Base-by-base conservation (phyloP, 2,329 filamentous ascomycete species). In the Fusarium compactum region DNA sequence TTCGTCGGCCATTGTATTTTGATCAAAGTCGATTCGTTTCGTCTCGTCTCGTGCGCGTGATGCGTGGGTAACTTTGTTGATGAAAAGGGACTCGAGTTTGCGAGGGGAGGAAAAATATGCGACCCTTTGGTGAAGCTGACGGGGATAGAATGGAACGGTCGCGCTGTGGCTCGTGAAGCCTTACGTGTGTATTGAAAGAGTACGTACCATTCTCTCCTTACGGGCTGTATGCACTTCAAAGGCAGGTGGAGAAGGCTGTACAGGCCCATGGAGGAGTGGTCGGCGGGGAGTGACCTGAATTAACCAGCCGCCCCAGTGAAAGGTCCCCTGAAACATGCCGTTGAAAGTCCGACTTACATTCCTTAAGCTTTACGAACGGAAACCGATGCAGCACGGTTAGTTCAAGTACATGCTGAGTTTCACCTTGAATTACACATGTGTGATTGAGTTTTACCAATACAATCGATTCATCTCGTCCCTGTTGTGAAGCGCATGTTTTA, bases 1-100 rank as follows among this genome's bases (percentile, higher is more conserved):
- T 29, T 81, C 78, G 77, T 86, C 85, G 76, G 84, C 80, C 85
- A 87, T 87, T 71, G 67, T 79, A 75, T 69, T 50, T 65, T 63
- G 54, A 53, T 76, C 67, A 72, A 65, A 56, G 61, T 55, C 29
- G 47, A 24, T 58, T 54, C 59, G n/a, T 29, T 32, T 56, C 18
- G 20, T 24, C 55, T 44, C 9, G 15, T 30, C 43, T 12, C 20
- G 38, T 53, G 8, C 29, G 34, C 59, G 67, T 59, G 46, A 68
- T 70, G 62, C 48, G 24, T 52, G 43, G 62, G 60, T 72, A 27
- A 54, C 66, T 58, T 62, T 58, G 68, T 63, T 46, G 62, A 59
- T 54, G 32, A 50, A 53, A 30, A 44, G 20, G 55, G 55, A 47
- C 43, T 48, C 40, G 45, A 30, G 51, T 56, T 58, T 48, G 54